These are phyloP conservation scores for Saccharomyces hybrid DNA, from an alignment of 1,139 yeast species.

Conservation along the genomic window DNA sequence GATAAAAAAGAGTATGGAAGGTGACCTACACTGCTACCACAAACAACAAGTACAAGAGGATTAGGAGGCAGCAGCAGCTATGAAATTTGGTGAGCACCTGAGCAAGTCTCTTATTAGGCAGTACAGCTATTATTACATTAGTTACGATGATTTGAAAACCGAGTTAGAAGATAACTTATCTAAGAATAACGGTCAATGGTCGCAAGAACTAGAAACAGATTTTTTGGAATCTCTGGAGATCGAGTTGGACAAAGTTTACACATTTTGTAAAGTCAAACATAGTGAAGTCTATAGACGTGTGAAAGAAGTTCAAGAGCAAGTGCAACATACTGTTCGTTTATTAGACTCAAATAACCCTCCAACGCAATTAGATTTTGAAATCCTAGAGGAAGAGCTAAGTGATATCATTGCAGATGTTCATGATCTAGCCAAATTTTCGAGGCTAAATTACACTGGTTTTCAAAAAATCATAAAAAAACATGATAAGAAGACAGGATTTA, in stretches of 20 bases:
- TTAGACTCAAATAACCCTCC: slow-evolving; percentile 36
- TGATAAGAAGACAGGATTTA: slow-evolving; percentile 81
- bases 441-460: slow-evolving; percentile 91
- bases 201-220: slow-evolving; percentile 67
- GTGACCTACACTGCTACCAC: neutral
- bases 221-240: slow-evolving; percentile 66
- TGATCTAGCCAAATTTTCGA: slow-evolving; percentile 86
- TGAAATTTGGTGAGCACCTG: slow-evolving; percentile 67
- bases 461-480: slow-evolving; percentile 93
- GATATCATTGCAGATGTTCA: slow-evolving; percentile 96
- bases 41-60: neutral
- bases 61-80: slow-evolving; percentile 2
- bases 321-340: slow-evolving; percentile 52
- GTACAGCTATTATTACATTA: slow-evolving; percentile 81
- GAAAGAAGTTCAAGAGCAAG: slow-evolving; percentile 67
- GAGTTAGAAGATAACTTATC: slow-evolving; percentile 60
- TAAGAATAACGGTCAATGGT: slow-evolving; percentile 54
- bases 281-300: slow-evolving; percentile 78
- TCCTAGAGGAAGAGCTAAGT: slow-evolving; percentile 80
- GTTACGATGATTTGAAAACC: slow-evolving; percentile 83
- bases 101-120: slow-evolving; percentile 69
- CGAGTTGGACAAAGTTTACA: slow-evolving; percentile 84
- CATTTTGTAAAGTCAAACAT: slow-evolving; percentile 80
- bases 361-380: slow-evolving; percentile 78
- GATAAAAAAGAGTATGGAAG: neutral